phyloP scores from a whole-genome alignment of 805 yeast species.

The Cyberlindnera galapagoensis region DNA sequence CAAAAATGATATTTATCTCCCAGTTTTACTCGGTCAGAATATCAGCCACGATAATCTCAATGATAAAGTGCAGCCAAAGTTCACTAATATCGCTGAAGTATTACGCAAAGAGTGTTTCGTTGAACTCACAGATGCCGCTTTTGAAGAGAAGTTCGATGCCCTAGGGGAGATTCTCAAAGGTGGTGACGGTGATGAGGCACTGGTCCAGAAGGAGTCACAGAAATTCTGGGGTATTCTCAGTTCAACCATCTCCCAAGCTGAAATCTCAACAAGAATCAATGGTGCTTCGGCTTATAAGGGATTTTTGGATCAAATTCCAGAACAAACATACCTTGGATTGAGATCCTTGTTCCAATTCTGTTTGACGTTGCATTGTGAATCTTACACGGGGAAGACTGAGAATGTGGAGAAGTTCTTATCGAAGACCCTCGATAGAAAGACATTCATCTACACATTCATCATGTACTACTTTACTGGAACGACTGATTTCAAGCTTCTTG shows the following conservation, averaged over 20 bases:
- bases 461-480: constrained; percentile 5
- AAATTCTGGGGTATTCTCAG: constrained; percentile 2
- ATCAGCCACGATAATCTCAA: background rate
- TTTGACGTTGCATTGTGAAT: constrained; percentile 3
- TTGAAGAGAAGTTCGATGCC: too few relatives aligned
- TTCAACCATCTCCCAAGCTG: constrained; percentile 42
- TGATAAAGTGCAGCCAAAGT: too few relatives aligned
- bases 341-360: constrained; percentile 22
- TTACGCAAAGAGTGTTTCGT: too few relatives aligned
- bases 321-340: constrained; percentile 33
- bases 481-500: constrained; percentile 3
- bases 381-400: background rate
- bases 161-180: background rate
- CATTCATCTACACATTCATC: constrained; percentile 8
- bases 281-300: constrained; percentile 26
- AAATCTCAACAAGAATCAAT: constrained; percentile 50
- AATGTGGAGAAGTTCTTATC: background rate
- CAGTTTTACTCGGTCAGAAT: constrained; percentile 32
- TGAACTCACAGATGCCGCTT: too few relatives aligned
- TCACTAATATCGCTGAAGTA: too few relatives aligned
- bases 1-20: constrained; percentile 67
- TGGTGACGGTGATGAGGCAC: background rate
- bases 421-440: background rate
- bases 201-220: too few relatives aligned
- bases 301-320: constrained; percentile 29